Evolutionary conservation across 164 flowering plant species (phyloP).

Genomic region (Saururus chinensis): DNA sequence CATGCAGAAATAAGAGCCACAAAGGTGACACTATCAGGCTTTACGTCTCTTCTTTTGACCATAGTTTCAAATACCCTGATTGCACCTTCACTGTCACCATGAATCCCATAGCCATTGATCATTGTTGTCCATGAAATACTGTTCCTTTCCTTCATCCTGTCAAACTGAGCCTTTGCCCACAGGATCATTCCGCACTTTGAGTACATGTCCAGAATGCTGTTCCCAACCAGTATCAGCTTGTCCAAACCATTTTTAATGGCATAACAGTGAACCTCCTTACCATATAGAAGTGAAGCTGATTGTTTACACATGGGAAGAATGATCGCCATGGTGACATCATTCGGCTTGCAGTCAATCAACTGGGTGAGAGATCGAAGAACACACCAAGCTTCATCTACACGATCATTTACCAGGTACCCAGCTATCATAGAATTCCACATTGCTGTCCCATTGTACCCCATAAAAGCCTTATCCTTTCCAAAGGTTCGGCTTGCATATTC

Average conservation of each 20-base stretch:
- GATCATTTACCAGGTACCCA: conserved; percentile 13
- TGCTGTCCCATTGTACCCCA: conserved; percentile 2
- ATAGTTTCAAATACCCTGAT: conserved; percentile 9
- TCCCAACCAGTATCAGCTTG: conserved; percentile 18
- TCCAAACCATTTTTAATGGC: conserved; percentile 17
- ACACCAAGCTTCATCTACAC: conserved; percentile 13
- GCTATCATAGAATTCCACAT: conserved; percentile 18
- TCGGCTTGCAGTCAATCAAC: conserved; percentile 11
- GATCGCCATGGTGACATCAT: conserved; percentile 26
- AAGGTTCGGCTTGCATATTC: conserved; percentile 14
- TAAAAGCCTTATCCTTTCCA: conserved; percentile 3
- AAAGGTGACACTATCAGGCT: conserved; percentile 22
- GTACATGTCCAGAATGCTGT: conserved; percentile 30
- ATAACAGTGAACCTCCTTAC: conserved; percentile 22
- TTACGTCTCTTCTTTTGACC: conserved; percentile 9
- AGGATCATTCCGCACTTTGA: conserved; percentile 23
- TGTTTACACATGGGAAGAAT: conserved; percentile 20
- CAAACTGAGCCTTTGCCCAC: conserved; percentile 10
- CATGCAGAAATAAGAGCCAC: conserved; percentile 21
- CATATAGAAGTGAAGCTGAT: conserved; percentile 15
- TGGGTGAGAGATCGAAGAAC: conserved; percentile 11
- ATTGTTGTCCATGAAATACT: conserved; percentile 21
- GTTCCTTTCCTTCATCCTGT: conserved; percentile 11
- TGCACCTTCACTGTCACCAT: conserved; percentile 20
- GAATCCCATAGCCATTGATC: conserved; percentile 20